phyloP scores from a whole-genome alignment of 2,329 filamentous ascomycete species.

The Trichophyton verrucosum region DNA sequence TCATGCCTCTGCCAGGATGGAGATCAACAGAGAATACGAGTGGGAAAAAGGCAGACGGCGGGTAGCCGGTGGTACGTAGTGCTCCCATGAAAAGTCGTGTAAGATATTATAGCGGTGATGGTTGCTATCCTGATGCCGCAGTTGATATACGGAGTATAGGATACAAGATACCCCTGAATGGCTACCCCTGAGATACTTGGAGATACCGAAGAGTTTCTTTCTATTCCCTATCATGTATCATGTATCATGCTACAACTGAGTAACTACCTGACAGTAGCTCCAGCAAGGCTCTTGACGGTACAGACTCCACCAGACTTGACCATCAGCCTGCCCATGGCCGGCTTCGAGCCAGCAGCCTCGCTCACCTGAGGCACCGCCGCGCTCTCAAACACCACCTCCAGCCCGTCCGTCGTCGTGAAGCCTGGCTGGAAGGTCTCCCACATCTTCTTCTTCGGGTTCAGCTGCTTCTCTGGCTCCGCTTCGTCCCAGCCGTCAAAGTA shows the following conservation, averaged over 20 bases:
- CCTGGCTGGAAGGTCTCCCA: conserved; percentile 96
- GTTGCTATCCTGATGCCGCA: too few species aligned
- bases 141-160: too few species aligned
- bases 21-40: not conserved
- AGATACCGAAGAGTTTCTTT: not conserved
- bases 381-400: conserved; percentile 81
- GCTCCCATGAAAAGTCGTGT: not conserved
- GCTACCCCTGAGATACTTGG: not conserved
- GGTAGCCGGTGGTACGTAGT: not conserved
- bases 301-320: conserved; percentile 69
- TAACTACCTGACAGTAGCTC: conserved; percentile 64
- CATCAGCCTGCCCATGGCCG: conserved; percentile 51
- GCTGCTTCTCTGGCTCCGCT: conserved; percentile 78
- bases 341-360: conserved; percentile 46
- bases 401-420: conserved; percentile 71
- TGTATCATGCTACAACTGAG: too few species aligned
- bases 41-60: not conserved
- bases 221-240: too few species aligned
- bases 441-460: conserved; percentile 99
- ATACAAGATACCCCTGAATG: too few species aligned
- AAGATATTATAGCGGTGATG: not conserved
- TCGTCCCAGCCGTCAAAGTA: conserved; percentile 82
- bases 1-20: too few species aligned
- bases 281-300: conserved; percentile 68
- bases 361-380: conserved; percentile 62